A percentile compares a stretch with the other conserved stretches of the same genome.
Conservation (phyloP, 495 filamentous ascomycete species). For the Penicillium argentinense region DNA sequence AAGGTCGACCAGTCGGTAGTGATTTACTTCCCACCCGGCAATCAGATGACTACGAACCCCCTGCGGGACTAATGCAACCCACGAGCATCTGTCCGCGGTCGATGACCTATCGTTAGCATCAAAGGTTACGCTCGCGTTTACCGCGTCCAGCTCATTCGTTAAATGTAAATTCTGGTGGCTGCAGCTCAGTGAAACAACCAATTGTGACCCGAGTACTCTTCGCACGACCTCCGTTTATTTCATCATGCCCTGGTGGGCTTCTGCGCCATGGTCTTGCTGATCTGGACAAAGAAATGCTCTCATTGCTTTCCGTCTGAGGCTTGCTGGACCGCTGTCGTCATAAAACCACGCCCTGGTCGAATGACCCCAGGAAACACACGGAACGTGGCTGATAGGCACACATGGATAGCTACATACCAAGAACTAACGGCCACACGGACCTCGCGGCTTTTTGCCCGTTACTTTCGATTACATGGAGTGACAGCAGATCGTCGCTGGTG, state of each 20-base stretch:
- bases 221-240: constrained; percentile 3
- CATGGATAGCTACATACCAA: neutral
- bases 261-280: neutral
- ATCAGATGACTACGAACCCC: constrained; percentile 37
- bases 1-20: neutral
- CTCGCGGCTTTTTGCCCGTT: neutral
- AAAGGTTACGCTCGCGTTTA: constrained; percentile 11
- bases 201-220: neutral
- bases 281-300: neutral
- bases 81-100: constrained; percentile 12
- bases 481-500: neutral
- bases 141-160: constrained; percentile 8
- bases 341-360: too few species aligned
- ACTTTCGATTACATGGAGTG: neutral
- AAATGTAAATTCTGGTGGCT: neutral
- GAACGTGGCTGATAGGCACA: too few species aligned
- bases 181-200: constrained; percentile 1
- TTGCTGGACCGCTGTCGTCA: too few species aligned
- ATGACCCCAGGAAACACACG: neutral
- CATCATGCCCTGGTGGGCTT: neutral
- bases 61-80: constrained; percentile 39
- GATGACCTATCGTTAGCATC: constrained; percentile 12
- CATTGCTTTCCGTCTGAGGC: too few species aligned
- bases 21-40: neutral
- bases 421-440: neutral